Percentiles rank a stretch among this genome's conserved stretches.
Evolutionary conservation across 371 early-diverging fungal genomes (phyloP).

Genomic region (Mucor indicus): DNA sequence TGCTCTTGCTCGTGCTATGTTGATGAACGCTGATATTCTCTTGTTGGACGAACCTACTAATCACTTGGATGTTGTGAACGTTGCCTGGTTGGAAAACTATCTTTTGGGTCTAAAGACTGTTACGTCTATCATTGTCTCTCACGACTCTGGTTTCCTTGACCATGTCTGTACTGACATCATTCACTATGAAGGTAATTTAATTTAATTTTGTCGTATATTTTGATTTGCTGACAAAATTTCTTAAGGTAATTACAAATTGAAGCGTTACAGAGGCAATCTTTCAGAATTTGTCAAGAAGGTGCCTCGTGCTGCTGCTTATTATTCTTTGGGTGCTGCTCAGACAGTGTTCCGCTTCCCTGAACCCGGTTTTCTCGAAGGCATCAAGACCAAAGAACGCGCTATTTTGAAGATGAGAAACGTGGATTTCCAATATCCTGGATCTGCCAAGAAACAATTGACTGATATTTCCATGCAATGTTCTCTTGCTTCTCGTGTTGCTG

Average conservation of each 20-base stretch:
- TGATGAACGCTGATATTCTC: constrained; percentile 80
- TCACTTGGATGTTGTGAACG: constrained; percentile 83
- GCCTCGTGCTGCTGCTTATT: constrained; percentile 78
- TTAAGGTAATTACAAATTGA: constrained; percentile 56
- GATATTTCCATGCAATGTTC: constrained; percentile 63
- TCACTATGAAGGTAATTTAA: constrained; percentile 60
- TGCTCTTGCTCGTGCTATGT: constrained; percentile 80
- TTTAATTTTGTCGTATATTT: too few species aligned
- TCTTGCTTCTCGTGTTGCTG: constrained; percentile 66
- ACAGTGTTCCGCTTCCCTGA: constrained; percentile 64
- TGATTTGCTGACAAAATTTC: not conserved
- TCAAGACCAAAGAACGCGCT: constrained; percentile 72
- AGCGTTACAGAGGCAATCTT: constrained; percentile 80
- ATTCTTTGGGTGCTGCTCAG: constrained; percentile 57
- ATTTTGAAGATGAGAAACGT: constrained; percentile 63
- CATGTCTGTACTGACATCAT: constrained; percentile 79
- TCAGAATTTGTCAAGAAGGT: constrained; percentile 76
- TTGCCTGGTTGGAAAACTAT: constrained; percentile 81
- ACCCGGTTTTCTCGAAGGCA: constrained; percentile 70
- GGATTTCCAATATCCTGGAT: constrained; percentile 69
- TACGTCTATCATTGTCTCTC: constrained; percentile 84
- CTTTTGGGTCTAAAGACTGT: constrained; percentile 65
- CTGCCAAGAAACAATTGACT: constrained; percentile 46
- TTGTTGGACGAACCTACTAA: constrained; percentile 92
- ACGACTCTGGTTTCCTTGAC: constrained; percentile 87